These are phyloP conservation scores for Aphanomyces euteiches DNA, from an alignment of 352 stramenopile genomes.

Conservation along the genomic window DNA sequence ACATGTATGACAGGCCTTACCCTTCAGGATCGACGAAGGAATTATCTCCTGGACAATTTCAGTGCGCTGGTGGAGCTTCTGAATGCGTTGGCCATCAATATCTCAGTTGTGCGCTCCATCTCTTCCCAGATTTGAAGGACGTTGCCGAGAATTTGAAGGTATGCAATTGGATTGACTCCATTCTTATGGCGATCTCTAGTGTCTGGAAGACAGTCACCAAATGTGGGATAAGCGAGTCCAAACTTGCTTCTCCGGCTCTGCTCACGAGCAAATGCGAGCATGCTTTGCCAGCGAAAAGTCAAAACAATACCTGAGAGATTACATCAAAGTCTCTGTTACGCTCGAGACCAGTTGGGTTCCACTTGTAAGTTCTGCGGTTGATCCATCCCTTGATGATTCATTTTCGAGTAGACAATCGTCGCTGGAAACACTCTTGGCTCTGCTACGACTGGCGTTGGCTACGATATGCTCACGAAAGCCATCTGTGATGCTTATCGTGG, in stretches of 20 bases:
- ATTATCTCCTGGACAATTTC: slow-evolving; percentile 48
- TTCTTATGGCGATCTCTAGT: slow-evolving; percentile 14
- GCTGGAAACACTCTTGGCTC: slow-evolving; percentile 57
- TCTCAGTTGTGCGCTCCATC: slow-evolving; percentile 68
- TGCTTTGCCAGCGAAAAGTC: slow-evolving; percentile 64
- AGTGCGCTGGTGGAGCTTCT: slow-evolving; percentile 59
- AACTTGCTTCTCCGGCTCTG: slow-evolving; percentile 57
- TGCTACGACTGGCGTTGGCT: slow-evolving; percentile 54
- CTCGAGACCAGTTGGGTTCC: slow-evolving; percentile 63
- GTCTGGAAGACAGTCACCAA: slow-evolving; percentile 13
- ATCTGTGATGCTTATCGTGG: slow-evolving; percentile 70
- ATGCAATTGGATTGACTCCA: slow-evolving; percentile 22
- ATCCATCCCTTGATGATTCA: neutral
- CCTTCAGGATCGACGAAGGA: slow-evolving; percentile 61
- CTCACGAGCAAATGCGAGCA: slow-evolving; percentile 47
- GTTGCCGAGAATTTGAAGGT: slow-evolving; percentile 62
- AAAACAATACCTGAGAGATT: slow-evolving; percentile 27
- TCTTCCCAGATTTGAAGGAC: slow-evolving; percentile 59
- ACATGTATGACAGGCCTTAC: slow-evolving; percentile 33
- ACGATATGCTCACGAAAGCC: slow-evolving; percentile 59
- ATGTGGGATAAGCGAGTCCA: slow-evolving; percentile 43
- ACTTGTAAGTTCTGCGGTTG: slow-evolving; percentile 44
- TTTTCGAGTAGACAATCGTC: slow-evolving; percentile 46
- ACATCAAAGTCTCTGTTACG: slow-evolving; percentile 23
- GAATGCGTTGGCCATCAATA: slow-evolving; percentile 77